A percentile compares a stretch with the other conserved stretches of the same genome.
Evolutionary conservation across 345 rosid species (phyloP).

Genomic region (Gossypium ekmanianum): DNA sequence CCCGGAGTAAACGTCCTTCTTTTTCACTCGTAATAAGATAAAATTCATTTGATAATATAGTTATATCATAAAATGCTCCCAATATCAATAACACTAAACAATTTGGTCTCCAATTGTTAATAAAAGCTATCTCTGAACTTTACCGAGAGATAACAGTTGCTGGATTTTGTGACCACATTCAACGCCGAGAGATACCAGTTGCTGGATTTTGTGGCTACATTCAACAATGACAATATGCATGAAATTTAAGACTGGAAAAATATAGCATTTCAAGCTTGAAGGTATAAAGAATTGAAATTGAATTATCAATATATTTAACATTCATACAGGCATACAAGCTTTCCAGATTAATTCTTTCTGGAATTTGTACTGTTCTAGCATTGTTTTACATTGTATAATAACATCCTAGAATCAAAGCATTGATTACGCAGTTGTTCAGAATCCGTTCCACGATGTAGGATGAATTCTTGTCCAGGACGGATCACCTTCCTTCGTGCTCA

Average conservation of each 20-base stretch:
- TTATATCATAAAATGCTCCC: no score
- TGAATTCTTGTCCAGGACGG: constrained; percentile 60
- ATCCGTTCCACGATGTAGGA: constrained; percentile 64
- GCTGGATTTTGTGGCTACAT: not conserved
- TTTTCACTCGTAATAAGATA: no score
- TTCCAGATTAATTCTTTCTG: constrained; percentile 5
- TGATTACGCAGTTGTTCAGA: constrained; percentile 33
- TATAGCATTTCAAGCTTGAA: not conserved
- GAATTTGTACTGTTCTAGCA: constrained; percentile 11
- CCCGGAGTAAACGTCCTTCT: no score
- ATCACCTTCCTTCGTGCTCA: constrained; percentile 20
- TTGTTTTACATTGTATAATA: not conserved
- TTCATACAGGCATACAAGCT: constrained; percentile 13
- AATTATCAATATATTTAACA: constrained; percentile 1
- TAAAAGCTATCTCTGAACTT: not conserved
- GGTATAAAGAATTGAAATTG: not conserved
- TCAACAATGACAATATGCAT: not conserved
- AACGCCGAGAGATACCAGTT: not conserved
- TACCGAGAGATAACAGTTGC: no score
- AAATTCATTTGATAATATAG: no score
- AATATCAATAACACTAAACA: no score
- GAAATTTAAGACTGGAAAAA: not conserved
- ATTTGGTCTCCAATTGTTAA: no score
- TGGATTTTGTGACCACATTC: not conserved
- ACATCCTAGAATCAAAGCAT: constrained; percentile 9